Base-by-base conservation (phyloP, 148 eudicot genomes). In the Arctostaphylos glauca region DNA sequence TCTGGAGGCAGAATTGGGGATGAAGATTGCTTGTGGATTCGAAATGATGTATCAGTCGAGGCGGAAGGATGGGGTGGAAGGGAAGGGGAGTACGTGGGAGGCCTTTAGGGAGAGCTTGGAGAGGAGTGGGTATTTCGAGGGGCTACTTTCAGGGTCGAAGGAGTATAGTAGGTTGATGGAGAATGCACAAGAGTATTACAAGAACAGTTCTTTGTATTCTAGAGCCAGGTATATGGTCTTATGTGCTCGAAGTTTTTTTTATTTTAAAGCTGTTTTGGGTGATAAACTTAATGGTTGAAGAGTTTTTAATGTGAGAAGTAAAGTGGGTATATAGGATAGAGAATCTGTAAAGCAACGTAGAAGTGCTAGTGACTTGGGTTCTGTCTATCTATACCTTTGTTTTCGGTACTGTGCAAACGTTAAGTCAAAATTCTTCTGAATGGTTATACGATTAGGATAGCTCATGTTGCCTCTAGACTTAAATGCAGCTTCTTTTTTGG, bases 21-120 rank as follows among this genome's bases (percentile, higher is more conserved):
- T 96, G 99, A 96, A 96, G 91, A 92, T 96, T 76, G 89, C 94
- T 10, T 91, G 97, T 82, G 99, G 99, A 66, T 89, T 96, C 76
- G 99, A 96, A 87, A 96, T 96, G 99, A 84, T 96, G 88, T 96
- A 96, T 90, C 99, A 94, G 87, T 85, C 83, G 78, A 88, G 90
- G 84, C 88, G 82, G 85, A 87, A 85, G 79, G 90, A 89, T 5
- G 97, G 95, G 16, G 89, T 85, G 25, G 95, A 92, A 86, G 99
- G 98, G 76, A 94, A 86, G 72, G 99, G 99, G 77, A 85, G 89
- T 49, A 89, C 94, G 16, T 96, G 95, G 98, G 95, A 94, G 82
- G 92, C 90, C 2, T 94, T 88, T 80, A 89, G 64, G 85, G 92
- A 90, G 85, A 93, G 93, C 66, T 87, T 94, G 88, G 93, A 92